Evolutionary conservation across 2,329 filamentous ascomycete species (phyloP).

Genomic region (Teratosphaeria zuluensis): DNA sequence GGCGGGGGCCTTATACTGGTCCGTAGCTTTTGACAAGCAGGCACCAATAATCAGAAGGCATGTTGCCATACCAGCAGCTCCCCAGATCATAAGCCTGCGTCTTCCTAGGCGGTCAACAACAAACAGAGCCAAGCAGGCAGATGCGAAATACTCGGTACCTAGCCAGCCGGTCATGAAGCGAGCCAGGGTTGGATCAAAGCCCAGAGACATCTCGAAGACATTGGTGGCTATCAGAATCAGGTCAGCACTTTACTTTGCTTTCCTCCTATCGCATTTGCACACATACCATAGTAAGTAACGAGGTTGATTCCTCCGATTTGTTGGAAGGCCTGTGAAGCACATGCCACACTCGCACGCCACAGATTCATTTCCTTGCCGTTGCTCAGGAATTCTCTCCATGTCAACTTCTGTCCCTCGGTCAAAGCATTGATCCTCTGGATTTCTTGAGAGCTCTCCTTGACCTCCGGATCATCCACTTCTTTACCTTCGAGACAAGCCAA

Average conservation of each 20-base stretch:
- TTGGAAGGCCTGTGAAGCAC: neutral
- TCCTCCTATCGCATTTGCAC: neutral
- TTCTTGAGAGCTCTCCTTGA: neutral
- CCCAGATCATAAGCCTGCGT: constrained; percentile 14
- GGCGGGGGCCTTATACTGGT: constrained; percentile 8
- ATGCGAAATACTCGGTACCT: constrained; percentile 18
- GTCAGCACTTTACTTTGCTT: neutral
- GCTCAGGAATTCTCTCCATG: neutral
- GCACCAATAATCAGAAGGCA: constrained; percentile 14
- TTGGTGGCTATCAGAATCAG: neutral
- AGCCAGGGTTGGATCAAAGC: neutral
- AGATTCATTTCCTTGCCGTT: neutral
- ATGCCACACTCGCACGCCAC: neutral
- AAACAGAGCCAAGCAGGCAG: constrained; percentile 13
- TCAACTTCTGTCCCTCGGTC: neutral
- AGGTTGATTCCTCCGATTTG: neutral
- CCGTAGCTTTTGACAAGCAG: constrained; percentile 5
- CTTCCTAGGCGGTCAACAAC: constrained; percentile 9
- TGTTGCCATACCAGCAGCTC: constrained; percentile 16
- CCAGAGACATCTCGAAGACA: neutral
- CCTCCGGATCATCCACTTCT: neutral
- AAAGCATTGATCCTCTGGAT: neutral
- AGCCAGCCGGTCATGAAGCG: constrained; percentile 11
- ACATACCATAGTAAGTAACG: neutral
- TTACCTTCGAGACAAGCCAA: constrained; percentile 25